phyloP scores from a whole-genome alignment of 371 early-diverging fungal genomes.

The Mortierella sp. region DNA sequence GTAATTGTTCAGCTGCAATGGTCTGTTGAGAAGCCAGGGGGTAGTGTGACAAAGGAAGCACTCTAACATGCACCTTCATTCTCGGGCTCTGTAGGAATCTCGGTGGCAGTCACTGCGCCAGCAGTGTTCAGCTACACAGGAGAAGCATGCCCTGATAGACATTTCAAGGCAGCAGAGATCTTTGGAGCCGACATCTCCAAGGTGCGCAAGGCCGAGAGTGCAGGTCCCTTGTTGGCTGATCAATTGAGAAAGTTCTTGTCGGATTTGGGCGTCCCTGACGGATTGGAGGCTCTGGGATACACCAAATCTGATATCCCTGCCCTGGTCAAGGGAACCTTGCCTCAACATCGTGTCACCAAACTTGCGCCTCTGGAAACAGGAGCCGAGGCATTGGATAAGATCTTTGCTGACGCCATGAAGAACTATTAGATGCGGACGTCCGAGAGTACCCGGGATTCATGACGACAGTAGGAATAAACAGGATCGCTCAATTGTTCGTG shows the following conservation, averaged over 20 bases:
- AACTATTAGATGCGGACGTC: constrained; percentile 75
- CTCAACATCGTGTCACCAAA: constrained; percentile 94
- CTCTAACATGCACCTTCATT: not conserved
- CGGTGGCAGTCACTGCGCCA: constrained; percentile 90
- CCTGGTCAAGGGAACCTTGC: constrained; percentile 87
- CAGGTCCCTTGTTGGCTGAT: constrained; percentile 83
- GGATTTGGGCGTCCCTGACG: constrained; percentile 84
- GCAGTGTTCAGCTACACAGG: constrained; percentile 91
- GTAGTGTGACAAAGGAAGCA: constrained; percentile 7
- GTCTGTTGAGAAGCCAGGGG: not conserved
- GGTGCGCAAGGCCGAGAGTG: constrained; percentile 69
- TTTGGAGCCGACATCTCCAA: constrained; percentile 68
- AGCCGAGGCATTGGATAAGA: constrained; percentile 69
- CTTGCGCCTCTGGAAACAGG: constrained; percentile 84
- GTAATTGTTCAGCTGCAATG: constrained; percentile 19
- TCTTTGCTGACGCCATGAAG: constrained; percentile 77
- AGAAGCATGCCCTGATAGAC: constrained; percentile 83
- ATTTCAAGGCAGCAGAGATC: constrained; percentile 83
- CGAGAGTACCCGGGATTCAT: no score
- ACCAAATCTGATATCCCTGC: constrained; percentile 73
- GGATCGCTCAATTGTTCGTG: no score
- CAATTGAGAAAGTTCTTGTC: constrained; percentile 80
- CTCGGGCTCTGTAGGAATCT: constrained; percentile 75
- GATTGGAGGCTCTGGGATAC: constrained; percentile 85
- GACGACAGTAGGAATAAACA: no score